Evolutionary conservation across 2,329 filamentous ascomycete species (phyloP), one percentile per base, ranked within the genome.

Genomic region (Nothomitra cinnamomea): DNA sequence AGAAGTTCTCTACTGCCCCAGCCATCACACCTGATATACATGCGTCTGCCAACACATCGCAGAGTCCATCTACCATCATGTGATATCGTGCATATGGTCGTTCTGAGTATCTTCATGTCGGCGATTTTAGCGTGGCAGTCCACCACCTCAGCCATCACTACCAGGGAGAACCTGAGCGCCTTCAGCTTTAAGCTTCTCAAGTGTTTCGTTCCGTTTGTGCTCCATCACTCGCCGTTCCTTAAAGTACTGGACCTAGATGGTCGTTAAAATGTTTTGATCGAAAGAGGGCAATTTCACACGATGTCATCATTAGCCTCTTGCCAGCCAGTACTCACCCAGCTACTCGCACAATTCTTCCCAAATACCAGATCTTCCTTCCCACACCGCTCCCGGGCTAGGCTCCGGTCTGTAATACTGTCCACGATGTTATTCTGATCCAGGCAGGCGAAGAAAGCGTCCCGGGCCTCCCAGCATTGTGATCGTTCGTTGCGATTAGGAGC

Each of bases 221-320:
- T 98, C 92, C 70, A 94, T 90, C 36, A 96, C 87, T 62, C 92
- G 77, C 70, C 88, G 85, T 69, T 95, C 89, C 74, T 96, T 95
- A 71, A 98, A 98, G 69, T 98, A 96, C 69, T 88, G 87, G 57
- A 95, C 85, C 87, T 92, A 61, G 53, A 60, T n/a, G 19, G 19
- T 8, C 13, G 38, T 41, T n/a, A 17, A 25, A 51, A 54, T 17
- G 50, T 53, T n/a, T 21, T n/a, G 19, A 42, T 13, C 21, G n/a
- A 24, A 7, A 21, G 10, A 51, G 12, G 13, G 24, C 47, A 12
- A 50, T 2, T 12, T 28, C 21, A 22, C 3, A 22, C 2, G 17
- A 19, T 19, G 10, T 28, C 17, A 22, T 50, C 10, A 45, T 2
- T 32, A 40, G 15, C 6, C 1, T n/a, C 2, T n/a, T 10, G 22